Evolutionary conservation across 805 yeast genomes (phyloP).

Genomic region (Zygosaccharomyces siamensis): DNA sequence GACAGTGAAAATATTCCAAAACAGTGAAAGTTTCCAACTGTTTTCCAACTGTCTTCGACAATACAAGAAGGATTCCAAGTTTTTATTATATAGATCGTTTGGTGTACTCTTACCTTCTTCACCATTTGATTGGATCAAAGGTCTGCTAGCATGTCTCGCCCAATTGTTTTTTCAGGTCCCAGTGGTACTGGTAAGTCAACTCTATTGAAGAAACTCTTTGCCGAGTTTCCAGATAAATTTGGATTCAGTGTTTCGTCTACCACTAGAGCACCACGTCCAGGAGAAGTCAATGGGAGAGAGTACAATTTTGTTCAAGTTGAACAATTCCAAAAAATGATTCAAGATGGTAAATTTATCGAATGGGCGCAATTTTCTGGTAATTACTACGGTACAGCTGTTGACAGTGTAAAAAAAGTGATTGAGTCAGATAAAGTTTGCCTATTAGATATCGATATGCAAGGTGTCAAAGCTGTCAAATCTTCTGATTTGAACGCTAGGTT

Average conservation of each 20-base stretch:
- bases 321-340: conserved; percentile 71
- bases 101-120: background rate
- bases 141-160: conserved; percentile 44
- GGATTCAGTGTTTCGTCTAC: conserved; percentile 91
- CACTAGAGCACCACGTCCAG: conserved; percentile 86
- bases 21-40: background rate
- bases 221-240: conserved; percentile 82
- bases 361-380: conserved; percentile 98
- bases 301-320: conserved; percentile 83
- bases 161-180: conserved; percentile 95
- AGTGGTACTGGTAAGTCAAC: conserved; percentile 96
- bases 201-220: conserved; percentile 78
- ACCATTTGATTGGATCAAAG: background rate
- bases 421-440: conserved; percentile 71
- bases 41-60: too few species aligned
- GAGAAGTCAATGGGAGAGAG: conserved; percentile 85
- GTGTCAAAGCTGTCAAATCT: conserved; percentile 86
- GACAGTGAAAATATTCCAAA: background rate
- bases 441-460: conserved; percentile 98
- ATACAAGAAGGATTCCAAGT: too few species aligned
- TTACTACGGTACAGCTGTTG: conserved; percentile 91
- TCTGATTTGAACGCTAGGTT: conserved; percentile 79
- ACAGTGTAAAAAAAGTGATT: conserved; percentile 63
- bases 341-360: conserved; percentile 76
- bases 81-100: too few species aligned